Conservation (phyloP, 305 asterid species). For the Plantago rigida region DNA sequence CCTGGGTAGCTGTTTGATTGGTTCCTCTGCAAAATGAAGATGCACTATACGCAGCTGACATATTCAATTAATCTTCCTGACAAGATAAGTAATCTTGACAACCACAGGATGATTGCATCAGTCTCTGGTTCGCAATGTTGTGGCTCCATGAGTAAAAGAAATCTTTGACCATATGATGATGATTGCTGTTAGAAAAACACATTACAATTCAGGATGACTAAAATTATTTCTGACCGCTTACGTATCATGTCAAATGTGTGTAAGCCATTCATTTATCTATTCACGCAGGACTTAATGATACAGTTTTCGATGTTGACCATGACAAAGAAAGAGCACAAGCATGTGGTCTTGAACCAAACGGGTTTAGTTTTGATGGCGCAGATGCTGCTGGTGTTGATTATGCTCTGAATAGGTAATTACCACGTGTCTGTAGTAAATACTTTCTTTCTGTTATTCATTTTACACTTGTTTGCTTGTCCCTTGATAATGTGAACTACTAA, state of each 20-base stretch:
- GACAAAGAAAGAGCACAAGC: constrained; percentile 77
- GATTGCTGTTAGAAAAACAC: neutral
- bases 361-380: constrained; percentile 90
- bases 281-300: constrained; percentile 74
- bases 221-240: neutral
- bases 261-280: constrained; percentile 7
- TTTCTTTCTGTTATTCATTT: neutral
- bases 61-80: too few relatives aligned
- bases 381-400: constrained; percentile 92
- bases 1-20: too few relatives aligned
- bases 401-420: constrained; percentile 75
- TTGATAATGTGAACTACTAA: neutral
- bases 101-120: too few relatives aligned
- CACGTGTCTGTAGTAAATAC: neutral
- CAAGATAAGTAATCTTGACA: too few relatives aligned
- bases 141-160: too few relatives aligned
- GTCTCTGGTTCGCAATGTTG: too few relatives aligned
- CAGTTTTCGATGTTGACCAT: constrained; percentile 91
- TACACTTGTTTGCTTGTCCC: neutral
- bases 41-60: too few relatives aligned
- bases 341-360: constrained; percentile 76
- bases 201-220: neutral
- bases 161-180: neutral
- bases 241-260: neutral
- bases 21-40: too few relatives aligned